Base-by-base conservation (phyloP, 345 rosid genomes). In the Hirschfeldia incana region DNA sequence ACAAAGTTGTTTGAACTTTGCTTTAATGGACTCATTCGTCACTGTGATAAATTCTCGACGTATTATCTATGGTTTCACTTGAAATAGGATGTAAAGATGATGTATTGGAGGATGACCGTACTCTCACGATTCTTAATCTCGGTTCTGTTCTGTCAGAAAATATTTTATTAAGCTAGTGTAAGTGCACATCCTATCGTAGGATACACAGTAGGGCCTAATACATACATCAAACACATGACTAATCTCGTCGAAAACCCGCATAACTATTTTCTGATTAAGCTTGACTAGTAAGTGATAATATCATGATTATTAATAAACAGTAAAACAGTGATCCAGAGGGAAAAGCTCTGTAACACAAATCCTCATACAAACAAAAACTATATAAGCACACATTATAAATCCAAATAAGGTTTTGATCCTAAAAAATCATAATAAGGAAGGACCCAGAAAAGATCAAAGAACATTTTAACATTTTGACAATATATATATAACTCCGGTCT, bases 41-140 rank as follows among this genome's bases (percentile, higher is more conserved):
- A 58, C 16, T 29, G 44, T 66, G 60, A 44, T 21, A 13, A 42
- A 46, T 73, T 65, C 30, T 60, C 26, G 69, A 67, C 69, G 65
- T 74, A 68, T 79, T 49, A 62, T 62, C 57, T 12, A 60, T 44
- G 9, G 82, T 21, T 72, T 72, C 68, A 5, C 64, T 27, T 73
- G 67, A 73, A 79, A 33, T 44, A 62, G 13, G 13, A 59, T 67
- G 49, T 57, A 72, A 78, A 66, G 72, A 78, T 78, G 32, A 70
- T 67, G 49, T 69, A 74, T 78, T 79, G 82, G 78, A 69, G 39
- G 78, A 69, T 79, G 78, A 74, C 37, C 66, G 10, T 74, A 74
- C 66, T 36, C 36, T 68, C 78, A 79, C 70, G 27, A 73, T 73
- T 72, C n/a, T 58, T 6, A 21, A 5, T 11, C 21, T 21, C 28